These are phyloP conservation scores for Fusarium albosuccineum DNA, from an alignment of 2,329 filamentous ascomycete genomes.

Conservation along the genomic window DNA sequence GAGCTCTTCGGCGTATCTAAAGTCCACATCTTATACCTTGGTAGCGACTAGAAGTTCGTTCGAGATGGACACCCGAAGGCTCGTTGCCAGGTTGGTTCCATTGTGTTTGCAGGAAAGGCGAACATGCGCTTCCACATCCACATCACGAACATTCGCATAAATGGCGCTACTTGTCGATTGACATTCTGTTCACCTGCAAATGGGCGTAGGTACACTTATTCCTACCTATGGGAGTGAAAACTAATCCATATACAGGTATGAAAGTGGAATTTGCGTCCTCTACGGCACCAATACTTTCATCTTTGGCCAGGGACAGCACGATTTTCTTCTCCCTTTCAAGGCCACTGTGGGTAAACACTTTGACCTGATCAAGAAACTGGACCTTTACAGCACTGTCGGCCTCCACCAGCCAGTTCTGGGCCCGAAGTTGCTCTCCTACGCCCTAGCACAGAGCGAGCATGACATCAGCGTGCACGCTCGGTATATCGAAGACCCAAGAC, in stretches of 20 bases:
- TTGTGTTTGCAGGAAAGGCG: conserved; percentile 6
- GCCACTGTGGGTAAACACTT: background rate
- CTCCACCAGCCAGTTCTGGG: background rate
- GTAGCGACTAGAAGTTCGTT: background rate
- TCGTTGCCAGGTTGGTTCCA: background rate
- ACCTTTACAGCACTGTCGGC: background rate
- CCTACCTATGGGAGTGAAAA: no score
- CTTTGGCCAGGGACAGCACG: background rate
- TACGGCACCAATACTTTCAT: conserved; percentile 9
- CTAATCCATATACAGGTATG: background rate
- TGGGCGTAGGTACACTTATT: conserved; percentile 3
- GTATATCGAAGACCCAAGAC: no score
- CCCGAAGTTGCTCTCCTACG: no score
- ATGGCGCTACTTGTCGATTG: background rate
- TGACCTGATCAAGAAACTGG: background rate
- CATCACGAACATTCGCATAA: background rate
- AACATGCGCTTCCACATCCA: background rate
- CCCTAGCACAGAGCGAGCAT: no score
- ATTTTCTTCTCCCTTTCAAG: background rate
- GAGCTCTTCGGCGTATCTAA: conserved; percentile 7
- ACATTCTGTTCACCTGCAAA: conserved; percentile 14
- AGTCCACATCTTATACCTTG: background rate
- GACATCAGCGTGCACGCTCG: no score
- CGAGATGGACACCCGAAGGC: background rate
- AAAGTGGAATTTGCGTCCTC: conserved; percentile 12